Base-by-base conservation (phyloP, 2,329 filamentous ascomycete genomes). In the Trichophyton equinum region DNA sequence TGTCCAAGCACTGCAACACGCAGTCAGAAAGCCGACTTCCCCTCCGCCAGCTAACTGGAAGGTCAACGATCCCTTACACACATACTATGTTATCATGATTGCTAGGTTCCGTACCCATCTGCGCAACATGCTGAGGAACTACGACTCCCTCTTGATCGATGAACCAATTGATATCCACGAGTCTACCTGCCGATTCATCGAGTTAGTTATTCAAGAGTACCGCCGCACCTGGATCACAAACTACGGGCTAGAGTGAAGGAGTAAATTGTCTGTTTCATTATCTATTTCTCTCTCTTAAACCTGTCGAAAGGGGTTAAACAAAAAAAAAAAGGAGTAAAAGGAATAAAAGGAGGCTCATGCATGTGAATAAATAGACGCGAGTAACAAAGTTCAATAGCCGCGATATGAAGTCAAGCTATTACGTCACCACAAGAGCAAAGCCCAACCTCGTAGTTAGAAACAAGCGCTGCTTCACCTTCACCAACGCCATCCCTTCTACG, bases 1-100 rank as follows among this genome's bases (percentile, higher is more conserved):
- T 7, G 47, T 49, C 1, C 36, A 57, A 18, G 63, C 64, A 11
- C 38, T 66, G 20, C 60, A 64, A 25, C 27, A 49, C 27, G 53
- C 60, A 4, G 33, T 62, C 15, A 53, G 38, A 30, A 58, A 60
- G 47, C 63, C 64, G 15, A 57, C 22, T 1, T 53, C 33, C 22
- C 64, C 64, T 11, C 63, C 64, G 40, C 61, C 63, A 11, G 59
- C 55, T 38, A 63, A 58, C 25, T 66, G 63, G 63, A 59, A 47
- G 53, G 30, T 38, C 30, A 62, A 61, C 20, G 60, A 64, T 1
- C 40, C 46, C 20, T 51, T 66, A 4, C 64, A 66, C 60, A 61
- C 62, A 15, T 66, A 64, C 25, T 65, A 64, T 40, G 42, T 62
- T 33, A 55, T 59, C n/a, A 66, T 66, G 64, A 55, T 66, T 9